A percentile compares a stretch with the other conserved stretches of the same genome.
phyloP scores from a whole-genome alignment of 2,329 filamentous ascomycete genomes.

The Dothistroma septosporum region DNA sequence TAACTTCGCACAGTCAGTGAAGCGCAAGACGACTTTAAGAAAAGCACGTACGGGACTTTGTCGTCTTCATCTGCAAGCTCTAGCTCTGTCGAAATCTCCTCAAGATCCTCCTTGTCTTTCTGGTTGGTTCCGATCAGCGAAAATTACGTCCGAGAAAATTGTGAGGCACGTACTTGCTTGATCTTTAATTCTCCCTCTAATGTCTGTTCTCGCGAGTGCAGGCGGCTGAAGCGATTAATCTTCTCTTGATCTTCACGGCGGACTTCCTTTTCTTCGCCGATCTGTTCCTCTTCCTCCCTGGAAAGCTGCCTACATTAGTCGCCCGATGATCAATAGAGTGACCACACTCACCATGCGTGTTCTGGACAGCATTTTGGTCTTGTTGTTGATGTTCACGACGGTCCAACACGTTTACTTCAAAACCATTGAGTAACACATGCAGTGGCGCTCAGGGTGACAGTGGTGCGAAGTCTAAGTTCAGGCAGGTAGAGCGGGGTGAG shows the following conservation, averaged over 20 bases:
- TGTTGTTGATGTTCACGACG: background rate
- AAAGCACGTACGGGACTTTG: slow-evolving; percentile 70
- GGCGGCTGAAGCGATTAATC: slow-evolving; percentile 94
- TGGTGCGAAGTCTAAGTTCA: background rate
- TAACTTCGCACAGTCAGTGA: slow-evolving; percentile 57
- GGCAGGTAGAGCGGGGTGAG: background rate
- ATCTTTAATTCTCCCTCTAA: slow-evolving; percentile 75
- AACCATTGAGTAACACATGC: background rate
- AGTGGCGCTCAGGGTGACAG: background rate
- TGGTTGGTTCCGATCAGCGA: slow-evolving; percentile 39
- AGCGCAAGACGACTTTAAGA: background rate
- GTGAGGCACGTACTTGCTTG: slow-evolving; percentile 62
- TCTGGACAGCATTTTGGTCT: slow-evolving; percentile 37
- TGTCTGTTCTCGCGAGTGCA: slow-evolving; percentile 78
- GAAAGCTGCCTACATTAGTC: slow-evolving; percentile 62
- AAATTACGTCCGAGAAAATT: background rate
- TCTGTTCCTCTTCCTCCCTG: slow-evolving; percentile 79
- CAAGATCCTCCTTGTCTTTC: slow-evolving; percentile 98
- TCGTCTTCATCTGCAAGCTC: slow-evolving; percentile 96
- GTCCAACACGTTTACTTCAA: background rate
- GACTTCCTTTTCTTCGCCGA: slow-evolving; percentile 83
- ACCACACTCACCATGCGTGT: slow-evolving; percentile 40
- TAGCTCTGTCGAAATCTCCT: slow-evolving; percentile 85
- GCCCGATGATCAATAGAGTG: background rate
- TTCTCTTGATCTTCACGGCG: slow-evolving; percentile 96